These are phyloP conservation scores for Trichoderma arundinaceum DNA, from an alignment of 2,329 filamentous ascomycete species.

Conservation along the genomic window DNA sequence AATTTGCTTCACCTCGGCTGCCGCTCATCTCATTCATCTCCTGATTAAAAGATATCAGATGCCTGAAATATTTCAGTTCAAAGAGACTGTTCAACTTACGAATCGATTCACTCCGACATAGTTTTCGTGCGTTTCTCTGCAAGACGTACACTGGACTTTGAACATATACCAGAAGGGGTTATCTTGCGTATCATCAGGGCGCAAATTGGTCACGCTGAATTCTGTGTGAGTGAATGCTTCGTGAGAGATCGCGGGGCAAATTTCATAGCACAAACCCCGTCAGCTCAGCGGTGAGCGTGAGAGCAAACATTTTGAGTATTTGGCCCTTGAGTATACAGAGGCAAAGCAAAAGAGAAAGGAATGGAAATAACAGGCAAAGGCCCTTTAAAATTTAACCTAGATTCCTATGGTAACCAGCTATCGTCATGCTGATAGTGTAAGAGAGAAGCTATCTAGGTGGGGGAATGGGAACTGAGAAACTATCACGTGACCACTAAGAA, in stretches of 20 bases:
- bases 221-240: slow-evolving; percentile 23
- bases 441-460: slow-evolving; percentile 12
- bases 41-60: slow-evolving; percentile 52
- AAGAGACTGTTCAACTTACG: slow-evolving; percentile 58
- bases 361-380: not conserved
- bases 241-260: slow-evolving; percentile 21
- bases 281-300: slow-evolving; percentile 71
- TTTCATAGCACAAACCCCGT: slow-evolving; percentile 60
- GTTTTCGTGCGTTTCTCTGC: slow-evolving; percentile 87
- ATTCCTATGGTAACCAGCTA: not conserved
- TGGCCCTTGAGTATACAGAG: not conserved
- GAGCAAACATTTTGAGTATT: slow-evolving; percentile 62
- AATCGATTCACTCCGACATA: slow-evolving; percentile 86
- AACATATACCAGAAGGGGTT: slow-evolving; percentile 96
- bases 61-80: not conserved
- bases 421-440: slow-evolving; percentile 2
- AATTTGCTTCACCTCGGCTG: slow-evolving; percentile 94
- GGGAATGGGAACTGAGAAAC: not conserved
- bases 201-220: slow-evolving; percentile 83
- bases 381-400: not conserved
- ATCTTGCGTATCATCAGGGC: slow-evolving; percentile 79
- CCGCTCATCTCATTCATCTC: slow-evolving; percentile 90
- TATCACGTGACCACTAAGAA: slow-evolving; percentile 28
- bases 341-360: not conserved
- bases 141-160: slow-evolving; percentile 98